Evolutionary conservation across 495 filamentous ascomycete genomes (phyloP), one percentile per base, ranked within the genome.

Genomic region (Penicillium fimorum): DNA sequence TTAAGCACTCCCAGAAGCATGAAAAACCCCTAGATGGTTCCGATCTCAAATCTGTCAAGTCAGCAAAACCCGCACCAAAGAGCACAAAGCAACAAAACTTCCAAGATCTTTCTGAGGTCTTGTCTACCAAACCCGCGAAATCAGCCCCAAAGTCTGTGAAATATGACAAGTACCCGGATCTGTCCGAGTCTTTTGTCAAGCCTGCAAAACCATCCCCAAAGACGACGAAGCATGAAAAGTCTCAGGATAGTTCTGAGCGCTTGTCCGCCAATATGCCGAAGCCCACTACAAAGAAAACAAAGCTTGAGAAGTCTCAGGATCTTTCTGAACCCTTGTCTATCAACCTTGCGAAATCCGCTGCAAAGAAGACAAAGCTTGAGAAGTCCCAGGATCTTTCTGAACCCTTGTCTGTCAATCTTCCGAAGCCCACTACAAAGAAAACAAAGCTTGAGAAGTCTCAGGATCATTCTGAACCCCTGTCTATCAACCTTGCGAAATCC

Each of bases 1-100:
- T 54, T 5, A 25, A 37, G 5, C 52, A 54, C n/a, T 37, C 42
- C 5, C 32, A 35, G 30, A 37, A 45, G 32, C 52, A 54, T 54
- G 42, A 37, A 44, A 38, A 37, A 15, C 30, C 42, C 10, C 3
- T 18, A 22, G 45, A 47, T 47, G 45, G 45, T n/a, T n/a, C 25
- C n/a, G 44, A 47, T 30, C 13, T 17, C 44, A 47, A 47, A 25
- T 18, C 25, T 17, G 15, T 29, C 25, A 29, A 47, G 25, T 30
- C 44, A 17, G 24, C 44, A 25, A 46, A 50, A 4, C 25, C 24
- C 15, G 38, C 25, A 0, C 25, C 25, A 30, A 52, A 33, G 37
- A 18, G 38, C 25, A 15, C 15, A 2, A 40, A 47, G 30, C 32
- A 47, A 24, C 11, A 47, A 8, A 35, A 18, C 1, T 17, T 22